These are phyloP conservation scores for Aspergillus conjunctus DNA, from an alignment of 495 filamentous ascomycete genomes.

Conservation along the genomic window DNA sequence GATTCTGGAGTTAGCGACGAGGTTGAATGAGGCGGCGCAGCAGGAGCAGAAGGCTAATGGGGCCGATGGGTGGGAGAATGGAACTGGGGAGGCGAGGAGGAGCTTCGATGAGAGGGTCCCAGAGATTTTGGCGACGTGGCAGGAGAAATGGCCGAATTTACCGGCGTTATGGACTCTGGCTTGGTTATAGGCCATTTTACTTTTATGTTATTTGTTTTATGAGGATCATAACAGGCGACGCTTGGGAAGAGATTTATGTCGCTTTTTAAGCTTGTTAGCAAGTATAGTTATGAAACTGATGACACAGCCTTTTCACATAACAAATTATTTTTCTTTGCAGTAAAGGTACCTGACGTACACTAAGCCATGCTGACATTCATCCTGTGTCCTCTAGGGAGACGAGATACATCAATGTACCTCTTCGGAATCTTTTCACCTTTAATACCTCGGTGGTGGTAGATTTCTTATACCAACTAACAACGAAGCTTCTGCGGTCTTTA, in stretches of 20 bases:
- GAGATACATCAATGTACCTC: too few relatives aligned
- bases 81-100: constrained; percentile 62
- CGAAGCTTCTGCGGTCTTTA: too few relatives aligned
- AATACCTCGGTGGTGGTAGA: too few relatives aligned
- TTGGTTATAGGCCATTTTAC: constrained; percentile 68
- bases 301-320: not conserved
- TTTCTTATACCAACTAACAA: too few relatives aligned
- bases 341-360: too few relatives aligned
- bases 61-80: constrained; percentile 65
- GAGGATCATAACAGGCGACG: constrained; percentile 3
- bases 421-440: too few relatives aligned
- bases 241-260: not conserved
- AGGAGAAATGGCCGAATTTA: constrained; percentile 88
- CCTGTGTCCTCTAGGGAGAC: too few relatives aligned
- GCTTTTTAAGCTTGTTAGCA: constrained; percentile 1
- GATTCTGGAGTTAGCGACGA: constrained; percentile 88
- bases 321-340: too few relatives aligned
- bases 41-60: constrained; percentile 72
- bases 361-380: too few relatives aligned
- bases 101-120: constrained; percentile 94
- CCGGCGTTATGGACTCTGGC: constrained; percentile 93
- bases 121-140: constrained; percentile 92
- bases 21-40: constrained; percentile 77
- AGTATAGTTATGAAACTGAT: constrained; percentile 4
- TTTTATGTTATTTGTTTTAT: not conserved